Evolutionary conservation across 441 rosid genomes (phyloP).

Genomic region (Cnidoscolus chayamansa): DNA sequence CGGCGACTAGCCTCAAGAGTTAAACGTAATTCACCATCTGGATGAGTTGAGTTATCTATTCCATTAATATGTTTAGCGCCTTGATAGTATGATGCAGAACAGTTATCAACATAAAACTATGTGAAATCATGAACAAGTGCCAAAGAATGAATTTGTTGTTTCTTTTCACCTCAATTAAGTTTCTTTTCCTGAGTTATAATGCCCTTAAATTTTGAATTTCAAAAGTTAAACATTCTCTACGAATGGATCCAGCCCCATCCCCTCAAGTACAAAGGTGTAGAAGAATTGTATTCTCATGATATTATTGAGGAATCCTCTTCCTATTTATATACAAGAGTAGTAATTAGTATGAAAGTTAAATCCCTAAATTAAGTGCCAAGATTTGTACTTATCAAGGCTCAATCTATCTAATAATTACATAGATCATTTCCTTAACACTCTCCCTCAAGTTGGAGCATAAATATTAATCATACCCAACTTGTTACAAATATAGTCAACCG

Average conservation of each 20-base stretch:
- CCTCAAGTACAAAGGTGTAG: not conserved
- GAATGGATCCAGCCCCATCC: not conserved
- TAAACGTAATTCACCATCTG: slow-evolving; percentile 55
- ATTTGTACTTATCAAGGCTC: no score
- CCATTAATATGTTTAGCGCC: slow-evolving; percentile 41
- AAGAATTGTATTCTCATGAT: no score
- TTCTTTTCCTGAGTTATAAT: not conserved
- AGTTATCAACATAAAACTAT: slow-evolving; percentile 6
- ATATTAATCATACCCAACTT: no score
- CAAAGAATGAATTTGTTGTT: not conserved
- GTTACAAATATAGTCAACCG: no score
- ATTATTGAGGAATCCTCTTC: no score
- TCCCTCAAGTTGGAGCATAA: no score
- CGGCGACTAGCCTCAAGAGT: slow-evolving; percentile 87
- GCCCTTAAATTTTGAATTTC: slow-evolving; percentile 7
- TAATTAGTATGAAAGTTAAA: no score
- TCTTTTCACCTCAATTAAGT: no score
- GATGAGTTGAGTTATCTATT: slow-evolving; percentile 71
- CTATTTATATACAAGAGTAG: no score
- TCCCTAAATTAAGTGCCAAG: no score
- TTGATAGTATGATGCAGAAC: slow-evolving; percentile 26
- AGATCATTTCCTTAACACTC: no score
- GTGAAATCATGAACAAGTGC: slow-evolving; percentile 6
- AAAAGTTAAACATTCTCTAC: not conserved
- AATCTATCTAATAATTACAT: no score